These are phyloP conservation scores for Paragyromitra xinjiangensis DNA, from an alignment of 495 filamentous ascomycete genomes.

Conservation along the genomic window DNA sequence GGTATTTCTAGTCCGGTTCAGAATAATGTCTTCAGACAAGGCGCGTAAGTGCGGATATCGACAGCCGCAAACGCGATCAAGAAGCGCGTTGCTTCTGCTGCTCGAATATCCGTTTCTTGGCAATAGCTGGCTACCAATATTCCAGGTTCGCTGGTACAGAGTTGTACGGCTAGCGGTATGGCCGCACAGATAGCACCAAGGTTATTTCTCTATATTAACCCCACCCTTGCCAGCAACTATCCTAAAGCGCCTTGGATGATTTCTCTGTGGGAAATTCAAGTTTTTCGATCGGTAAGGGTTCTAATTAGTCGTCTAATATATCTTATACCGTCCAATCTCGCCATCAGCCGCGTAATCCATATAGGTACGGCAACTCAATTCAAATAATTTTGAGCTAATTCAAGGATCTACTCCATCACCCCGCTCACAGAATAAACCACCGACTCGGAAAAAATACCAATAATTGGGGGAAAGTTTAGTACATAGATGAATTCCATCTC, in stretches of 20 bases:
- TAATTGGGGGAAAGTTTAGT: background rate
- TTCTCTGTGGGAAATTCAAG: background rate
- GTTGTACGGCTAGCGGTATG: background rate
- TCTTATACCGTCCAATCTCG: background rate
- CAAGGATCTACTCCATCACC: background rate
- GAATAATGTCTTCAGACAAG: background rate
- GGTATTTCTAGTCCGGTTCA: background rate
- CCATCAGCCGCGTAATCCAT: background rate
- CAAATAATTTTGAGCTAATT: conserved; percentile 1
- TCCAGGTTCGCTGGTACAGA: background rate
- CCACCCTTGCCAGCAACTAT: background rate
- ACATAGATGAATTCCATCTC: background rate
- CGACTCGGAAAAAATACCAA: background rate
- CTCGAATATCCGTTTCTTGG: background rate
- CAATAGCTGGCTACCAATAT: background rate
- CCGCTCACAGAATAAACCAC: background rate
- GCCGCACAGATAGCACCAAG: background rate
- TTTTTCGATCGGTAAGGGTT: background rate
- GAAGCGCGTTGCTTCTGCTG: background rate
- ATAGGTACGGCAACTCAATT: background rate
- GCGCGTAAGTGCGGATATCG: background rate
- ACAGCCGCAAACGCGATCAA: background rate
- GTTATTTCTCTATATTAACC: conserved; percentile 1
- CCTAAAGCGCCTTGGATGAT: background rate
- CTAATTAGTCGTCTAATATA: background rate